phyloP scores from a whole-genome alignment of 1,284 basidiomycete genomes.

The Hortiboletus rubellus region DNA sequence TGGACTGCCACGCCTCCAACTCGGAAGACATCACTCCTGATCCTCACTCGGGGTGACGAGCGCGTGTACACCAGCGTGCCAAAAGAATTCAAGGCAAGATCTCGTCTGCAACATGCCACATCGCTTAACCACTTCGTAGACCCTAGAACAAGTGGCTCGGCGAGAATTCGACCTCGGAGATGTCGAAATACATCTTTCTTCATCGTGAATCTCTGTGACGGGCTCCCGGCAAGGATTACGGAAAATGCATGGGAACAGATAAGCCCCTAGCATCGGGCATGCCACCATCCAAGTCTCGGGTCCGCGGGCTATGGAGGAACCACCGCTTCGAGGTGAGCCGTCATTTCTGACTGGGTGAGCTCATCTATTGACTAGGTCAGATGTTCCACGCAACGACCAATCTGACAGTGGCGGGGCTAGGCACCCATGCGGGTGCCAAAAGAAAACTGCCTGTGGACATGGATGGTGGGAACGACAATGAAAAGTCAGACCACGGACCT shows the following conservation, averaged over 20 bases:
- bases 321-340: slow-evolving; percentile 3
- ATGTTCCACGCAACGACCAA: background rate
- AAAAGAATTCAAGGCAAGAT: slow-evolving; percentile 17
- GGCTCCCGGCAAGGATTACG: slow-evolving; percentile 25
- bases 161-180: slow-evolving; percentile 25
- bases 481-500: background rate
- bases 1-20: slow-evolving; percentile 24
- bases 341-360: no score
- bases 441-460: background rate
- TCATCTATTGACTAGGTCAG: background rate
- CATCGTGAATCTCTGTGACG: slow-evolving; percentile 23
- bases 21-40: slow-evolving; percentile 22
- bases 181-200: slow-evolving; percentile 14
- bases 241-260: slow-evolving; percentile 20
- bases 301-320: background rate
- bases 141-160: slow-evolving; percentile 19
- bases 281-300: slow-evolving; percentile 12
- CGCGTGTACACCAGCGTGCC: slow-evolving; percentile 26
- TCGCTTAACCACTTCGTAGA: slow-evolving; percentile 3
- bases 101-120: background rate
- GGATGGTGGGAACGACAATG: background rate
- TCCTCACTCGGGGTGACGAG: slow-evolving; percentile 20
- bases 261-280: slow-evolving; percentile 25
- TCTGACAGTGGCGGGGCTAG: background rate
- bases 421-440: background rate